phyloP scores from a whole-genome alignment of 1,284 basidiomycete species.

The Ustilago loliicola region DNA sequence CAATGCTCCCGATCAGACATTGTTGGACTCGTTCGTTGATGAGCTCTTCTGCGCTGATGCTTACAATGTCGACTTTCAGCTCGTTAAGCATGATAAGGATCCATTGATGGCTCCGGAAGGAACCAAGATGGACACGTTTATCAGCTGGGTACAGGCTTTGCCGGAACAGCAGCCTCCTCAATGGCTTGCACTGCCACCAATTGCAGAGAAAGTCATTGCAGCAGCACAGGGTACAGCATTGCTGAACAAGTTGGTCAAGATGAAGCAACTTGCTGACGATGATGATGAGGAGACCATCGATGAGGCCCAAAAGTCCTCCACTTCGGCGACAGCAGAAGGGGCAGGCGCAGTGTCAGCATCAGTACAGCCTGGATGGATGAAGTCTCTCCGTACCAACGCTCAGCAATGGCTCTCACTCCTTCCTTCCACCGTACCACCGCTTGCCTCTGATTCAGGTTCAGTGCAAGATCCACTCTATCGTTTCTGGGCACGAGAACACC shows the following conservation, averaged over 20 bases:
- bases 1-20: constrained; percentile 61
- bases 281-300: constrained; percentile 30
- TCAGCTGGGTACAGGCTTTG: constrained; percentile 63
- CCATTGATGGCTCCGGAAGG: constrained; percentile 66
- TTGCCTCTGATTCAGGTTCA: constrained; percentile 44
- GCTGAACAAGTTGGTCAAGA: constrained; percentile 63
- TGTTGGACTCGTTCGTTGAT: constrained; percentile 68
- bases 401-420: constrained; percentile 53
- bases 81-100: constrained; percentile 58
- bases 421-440: constrained; percentile 31
- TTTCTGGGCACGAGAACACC: constrained; percentile 69
- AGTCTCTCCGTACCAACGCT: constrained; percentile 57
- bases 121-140: constrained; percentile 65
- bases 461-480: constrained; percentile 63
- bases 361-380: constrained; percentile 65
- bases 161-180: constrained; percentile 69
- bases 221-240: constrained; percentile 57
- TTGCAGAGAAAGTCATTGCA: constrained; percentile 67
- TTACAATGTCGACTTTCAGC: constrained; percentile 62
- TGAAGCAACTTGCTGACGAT: constrained; percentile 65
- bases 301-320: not conserved
- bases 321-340: not conserved
- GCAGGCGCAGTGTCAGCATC: constrained; percentile 22
- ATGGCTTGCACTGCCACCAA: constrained; percentile 68
- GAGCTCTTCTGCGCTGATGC: constrained; percentile 65